Percentiles rank a stretch among this genome's conserved stretches.
These are phyloP conservation scores for Geotrichum carabidarum DNA, from an alignment of 1,139 yeast species.

Conservation along the genomic window DNA sequence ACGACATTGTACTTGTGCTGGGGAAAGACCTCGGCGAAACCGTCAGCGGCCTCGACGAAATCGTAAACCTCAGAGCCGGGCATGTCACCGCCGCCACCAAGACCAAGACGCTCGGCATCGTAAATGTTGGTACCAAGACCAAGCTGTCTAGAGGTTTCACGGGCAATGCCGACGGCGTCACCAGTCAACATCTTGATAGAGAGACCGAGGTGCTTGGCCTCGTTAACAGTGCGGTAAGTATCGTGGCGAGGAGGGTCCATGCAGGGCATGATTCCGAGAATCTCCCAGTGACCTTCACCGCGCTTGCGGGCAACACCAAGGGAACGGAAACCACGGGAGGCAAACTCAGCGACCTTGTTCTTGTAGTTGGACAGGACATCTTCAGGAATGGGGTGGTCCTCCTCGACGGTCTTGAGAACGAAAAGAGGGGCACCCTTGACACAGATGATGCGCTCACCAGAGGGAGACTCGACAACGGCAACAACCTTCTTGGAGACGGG, in stretches of 20 bases:
- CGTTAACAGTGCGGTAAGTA: slow-evolving; percentile 63
- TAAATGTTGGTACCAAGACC: slow-evolving; percentile 68
- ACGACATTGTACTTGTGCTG: slow-evolving; percentile 78
- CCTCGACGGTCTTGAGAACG: slow-evolving; percentile 65
- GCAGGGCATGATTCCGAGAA: slow-evolving; percentile 69
- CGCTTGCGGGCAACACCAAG: slow-evolving; percentile 70
- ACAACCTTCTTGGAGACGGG: slow-evolving; percentile 70
- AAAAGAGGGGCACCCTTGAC: slow-evolving; percentile 71
- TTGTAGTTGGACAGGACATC: slow-evolving; percentile 60
- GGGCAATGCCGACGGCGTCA: slow-evolving; percentile 72
- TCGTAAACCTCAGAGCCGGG: slow-evolving; percentile 71
- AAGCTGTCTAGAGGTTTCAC: slow-evolving; percentile 66
- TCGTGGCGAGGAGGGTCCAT: slow-evolving; percentile 74
- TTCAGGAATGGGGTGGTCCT: slow-evolving; percentile 62
- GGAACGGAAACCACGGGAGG: slow-evolving; percentile 69
- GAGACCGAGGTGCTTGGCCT: slow-evolving; percentile 61
- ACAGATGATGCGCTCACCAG: slow-evolving; percentile 62
- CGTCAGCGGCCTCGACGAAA: slow-evolving; percentile 74
- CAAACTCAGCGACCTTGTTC: slow-evolving; percentile 67
- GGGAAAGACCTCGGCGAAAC: slow-evolving; percentile 79
- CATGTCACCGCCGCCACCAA: slow-evolving; percentile 70
- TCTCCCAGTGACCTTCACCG: slow-evolving; percentile 69
- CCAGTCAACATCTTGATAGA: slow-evolving; percentile 70
- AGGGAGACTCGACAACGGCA: slow-evolving; percentile 63
- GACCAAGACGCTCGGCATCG: slow-evolving; percentile 67